Evolutionary conservation across 2,329 filamentous ascomycete genomes (phyloP).

Genomic region (Penicillium sp.): DNA sequence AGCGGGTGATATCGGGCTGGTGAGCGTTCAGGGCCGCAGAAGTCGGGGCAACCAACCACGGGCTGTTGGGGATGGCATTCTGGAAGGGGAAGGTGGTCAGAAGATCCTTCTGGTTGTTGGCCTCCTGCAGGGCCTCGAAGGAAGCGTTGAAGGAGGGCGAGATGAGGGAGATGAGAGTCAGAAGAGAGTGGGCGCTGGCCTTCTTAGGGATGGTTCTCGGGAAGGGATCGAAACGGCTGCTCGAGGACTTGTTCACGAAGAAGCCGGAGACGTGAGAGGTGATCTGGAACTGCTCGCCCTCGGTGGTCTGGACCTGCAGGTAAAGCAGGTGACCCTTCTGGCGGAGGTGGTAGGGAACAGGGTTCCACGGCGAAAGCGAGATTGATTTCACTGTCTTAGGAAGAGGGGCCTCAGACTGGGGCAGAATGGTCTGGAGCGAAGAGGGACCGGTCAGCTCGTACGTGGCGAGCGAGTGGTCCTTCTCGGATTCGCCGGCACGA

Average conservation of each 20-base stretch:
- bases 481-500: conserved; percentile 40
- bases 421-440: conserved; percentile 70
- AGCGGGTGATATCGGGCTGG: conserved; percentile 78
- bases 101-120: conserved; percentile 82
- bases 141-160: conserved; percentile 79
- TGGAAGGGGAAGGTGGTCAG: conserved; percentile 93
- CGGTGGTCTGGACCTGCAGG: conserved; percentile 82
- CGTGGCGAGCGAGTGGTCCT: conserved; percentile 61
- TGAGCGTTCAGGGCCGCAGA: conserved; percentile 66
- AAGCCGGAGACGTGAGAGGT: conserved; percentile 94
- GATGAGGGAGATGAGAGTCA: conserved; percentile 73
- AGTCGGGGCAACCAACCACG: conserved; percentile 80
- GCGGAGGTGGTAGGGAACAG: conserved; percentile 85
- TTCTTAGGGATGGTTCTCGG: conserved; percentile 78
- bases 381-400: conserved; percentile 92
- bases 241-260: conserved; percentile 95
- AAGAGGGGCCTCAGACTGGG: conserved; percentile 63
- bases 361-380: conserved; percentile 91
- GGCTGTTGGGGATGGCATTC: conserved; percentile 87
- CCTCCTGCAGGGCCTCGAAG: conserved; percentile 78
- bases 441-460: conserved; percentile 76
- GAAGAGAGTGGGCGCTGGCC: conserved; percentile 78
- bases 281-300: conserved; percentile 92
- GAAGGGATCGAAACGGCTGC: conserved; percentile 89
- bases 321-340: conserved; percentile 93